These are phyloP conservation scores for Crithidia brevicula DNA, from an alignment of 208 protist species.

Conservation along the genomic window DNA sequence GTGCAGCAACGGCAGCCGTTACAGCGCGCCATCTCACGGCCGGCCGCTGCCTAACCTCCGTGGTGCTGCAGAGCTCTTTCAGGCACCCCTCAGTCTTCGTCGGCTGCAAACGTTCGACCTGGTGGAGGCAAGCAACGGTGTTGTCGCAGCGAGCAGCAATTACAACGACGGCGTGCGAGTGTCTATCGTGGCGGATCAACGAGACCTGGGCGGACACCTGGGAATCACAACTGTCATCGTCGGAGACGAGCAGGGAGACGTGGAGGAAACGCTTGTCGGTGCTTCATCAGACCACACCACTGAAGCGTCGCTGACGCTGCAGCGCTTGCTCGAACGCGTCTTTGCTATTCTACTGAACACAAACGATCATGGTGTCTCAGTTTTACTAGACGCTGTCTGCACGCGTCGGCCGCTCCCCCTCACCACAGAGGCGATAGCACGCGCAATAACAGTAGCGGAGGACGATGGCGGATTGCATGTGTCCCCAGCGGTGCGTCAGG, in stretches of 20 bases:
- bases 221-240: conserved; percentile 62
- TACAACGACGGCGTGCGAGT: conserved; percentile 19
- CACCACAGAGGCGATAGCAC: conserved; percentile 10
- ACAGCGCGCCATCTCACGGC: conserved; percentile 64
- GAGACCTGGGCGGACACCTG: conserved; percentile 56
- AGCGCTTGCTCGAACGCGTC: conserved; percentile 34
- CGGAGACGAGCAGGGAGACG: conserved; percentile 35
- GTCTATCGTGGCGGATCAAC: conserved; percentile 51
- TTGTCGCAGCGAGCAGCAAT: not conserved
- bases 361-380: conserved; percentile 41
- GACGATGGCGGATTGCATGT: conserved; percentile 26
- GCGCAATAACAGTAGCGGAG: conserved; percentile 13
- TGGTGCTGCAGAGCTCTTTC: conserved; percentile 59
- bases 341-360: conserved; percentile 38
- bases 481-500: conserved; percentile 8
- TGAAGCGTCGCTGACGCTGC: conserved; percentile 3
- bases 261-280: conserved; percentile 8
- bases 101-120: conserved; percentile 36
- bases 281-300: not conserved
- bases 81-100: conserved; percentile 17
- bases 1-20: conserved; percentile 44
- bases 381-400: conserved; percentile 47
- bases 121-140: not conserved
- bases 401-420: conserved; percentile 19
- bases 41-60: conserved; percentile 39